Base-by-base conservation (phyloP, 2,329 filamentous ascomycete genomes). In the Ophiocordyceps camponoti-leonardi region DNA sequence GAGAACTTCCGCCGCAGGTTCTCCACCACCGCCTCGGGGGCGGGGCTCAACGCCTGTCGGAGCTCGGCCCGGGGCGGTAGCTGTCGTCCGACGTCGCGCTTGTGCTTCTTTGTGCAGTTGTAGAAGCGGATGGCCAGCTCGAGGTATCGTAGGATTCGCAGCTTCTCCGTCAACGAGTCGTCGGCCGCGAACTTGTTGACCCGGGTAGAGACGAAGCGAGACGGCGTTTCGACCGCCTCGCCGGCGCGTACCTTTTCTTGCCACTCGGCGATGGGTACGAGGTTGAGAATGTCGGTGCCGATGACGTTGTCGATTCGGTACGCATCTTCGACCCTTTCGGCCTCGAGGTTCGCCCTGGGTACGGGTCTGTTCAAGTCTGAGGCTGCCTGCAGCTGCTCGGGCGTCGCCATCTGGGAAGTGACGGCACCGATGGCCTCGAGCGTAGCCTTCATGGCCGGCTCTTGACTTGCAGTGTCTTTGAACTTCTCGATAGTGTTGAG, bases 191-290 rank as follows among this genome's bases (percentile, higher is more conserved):
- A 61, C 33, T 66, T 58, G 46, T 67, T 67, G 43, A 86, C 66
- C 39, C 83, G 76, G 45, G 67, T 64, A 1, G 81, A 78, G 6
- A 87, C 79, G 52, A 75, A 88, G 48, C 72, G 71, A 35, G 77
- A 83, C 40, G 61, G 64, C 31, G 79, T 64, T 42, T 71, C 58
- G 35, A 84, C 68, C 45, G 69, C 67, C 52, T 79, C 67, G 30
- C 72, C 70, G 22, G 72, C 69, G 53, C 72, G 72, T n/a, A 73
- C 68, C 43, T 73, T 71, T 48, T 86, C 76, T 51, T 82, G 72
- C 85, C 85, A 92, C 52, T 86, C 79, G 55, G 77, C 76, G 47
- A 88, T 72, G 12, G 79, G 75, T 8, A 92, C 69, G 13, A 76
- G 65, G 44, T 76, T 74, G 59, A 87, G 71, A 22, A 83, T 73